A percentile compares a stretch with the other conserved stretches of the same genome.
Evolutionary conservation across 805 yeast genomes (phyloP).

Genomic region (Yarrowia yakushimensis): DNA sequence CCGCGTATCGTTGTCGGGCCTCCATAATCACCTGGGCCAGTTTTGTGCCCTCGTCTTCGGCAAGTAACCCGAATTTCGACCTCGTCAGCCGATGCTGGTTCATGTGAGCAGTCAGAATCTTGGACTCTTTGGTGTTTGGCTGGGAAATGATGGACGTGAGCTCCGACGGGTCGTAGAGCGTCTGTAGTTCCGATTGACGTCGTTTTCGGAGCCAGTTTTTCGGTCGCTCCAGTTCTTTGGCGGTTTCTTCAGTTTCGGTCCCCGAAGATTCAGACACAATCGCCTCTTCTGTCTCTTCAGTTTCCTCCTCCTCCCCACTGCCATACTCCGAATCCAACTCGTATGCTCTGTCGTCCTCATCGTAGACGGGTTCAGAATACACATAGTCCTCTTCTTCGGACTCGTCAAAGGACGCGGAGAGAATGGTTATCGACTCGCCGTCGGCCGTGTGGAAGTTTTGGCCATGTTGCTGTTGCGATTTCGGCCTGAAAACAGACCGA

Average conservation of each 20-base stretch:
- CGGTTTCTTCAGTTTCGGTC: not conserved
- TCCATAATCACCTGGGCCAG: constrained; percentile 19
- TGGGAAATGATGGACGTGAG: constrained; percentile 10
- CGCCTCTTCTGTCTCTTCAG: not conserved
- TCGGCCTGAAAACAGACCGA: not conserved
- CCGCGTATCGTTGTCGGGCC: constrained; percentile 10
- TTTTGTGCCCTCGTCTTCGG: not conserved
- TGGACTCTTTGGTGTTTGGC: constrained; percentile 8
- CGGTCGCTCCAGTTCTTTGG: not conserved
- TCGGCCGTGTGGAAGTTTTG: not conserved
- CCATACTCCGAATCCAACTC: constrained; percentile 1
- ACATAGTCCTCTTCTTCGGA: constrained; percentile 6
- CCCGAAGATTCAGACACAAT: not conserved
- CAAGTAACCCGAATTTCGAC: not conserved
- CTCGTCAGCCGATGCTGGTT: constrained; percentile 16
- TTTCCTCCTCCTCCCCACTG: not conserved
- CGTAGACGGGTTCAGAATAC: not conserved
- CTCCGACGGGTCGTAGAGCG: constrained; percentile 13
- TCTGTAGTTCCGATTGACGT: not conserved
- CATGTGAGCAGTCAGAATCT: constrained; percentile 20
- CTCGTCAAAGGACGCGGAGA: constrained; percentile 6
- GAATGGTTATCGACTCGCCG: constrained; percentile 3
- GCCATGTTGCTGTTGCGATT: not conserved
- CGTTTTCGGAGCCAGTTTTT: not conserved
- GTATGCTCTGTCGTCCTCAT: not conserved